These are phyloP conservation scores for Capniomyces stellatus DNA, from an alignment of 371 early-diverging fungal genomes.

Conservation along the genomic window DNA sequence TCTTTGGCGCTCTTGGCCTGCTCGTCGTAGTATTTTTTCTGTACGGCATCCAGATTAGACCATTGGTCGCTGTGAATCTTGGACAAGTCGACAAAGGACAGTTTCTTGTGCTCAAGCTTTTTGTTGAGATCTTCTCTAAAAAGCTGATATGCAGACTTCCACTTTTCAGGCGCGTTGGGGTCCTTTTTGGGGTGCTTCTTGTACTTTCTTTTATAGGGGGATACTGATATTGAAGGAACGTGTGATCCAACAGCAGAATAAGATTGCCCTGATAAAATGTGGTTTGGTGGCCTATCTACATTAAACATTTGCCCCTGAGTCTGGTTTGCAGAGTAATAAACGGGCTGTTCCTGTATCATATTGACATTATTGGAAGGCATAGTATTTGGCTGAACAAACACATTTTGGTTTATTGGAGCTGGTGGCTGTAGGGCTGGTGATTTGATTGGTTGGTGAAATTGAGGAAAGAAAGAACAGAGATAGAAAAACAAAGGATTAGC, in stretches of 20 bases:
- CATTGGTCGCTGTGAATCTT: slow-evolving; percentile 24
- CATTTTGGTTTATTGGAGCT: not conserved
- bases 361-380: slow-evolving; percentile 13
- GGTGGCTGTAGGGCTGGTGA: slow-evolving; percentile 1
- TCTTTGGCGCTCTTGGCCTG: slow-evolving; percentile 18
- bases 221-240: slow-evolving; percentile 5
- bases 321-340: not conserved
- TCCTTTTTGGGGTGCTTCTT: slow-evolving; percentile 26
- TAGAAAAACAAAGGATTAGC: not conserved
- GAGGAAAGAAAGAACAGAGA: not conserved
- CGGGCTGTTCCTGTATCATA: not conserved
- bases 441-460: not conserved
- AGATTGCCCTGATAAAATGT: slow-evolving; percentile 10
- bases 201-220: slow-evolving; percentile 16
- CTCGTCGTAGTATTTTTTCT: slow-evolving; percentile 12
- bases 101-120: slow-evolving; percentile 18
- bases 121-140: slow-evolving; percentile 24
- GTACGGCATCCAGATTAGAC: slow-evolving; percentile 12
- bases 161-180: slow-evolving; percentile 24
- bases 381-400: slow-evolving; percentile 6
- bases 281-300: slow-evolving; percentile 6
- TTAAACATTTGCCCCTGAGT: not conserved
- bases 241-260: slow-evolving; percentile 11
- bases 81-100: slow-evolving; percentile 24
- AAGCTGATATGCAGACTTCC: slow-evolving; percentile 26